Evolutionary conservation across 176 grass and related monocot genomes (phyloP), one percentile per base, ranked within the genome.

Genomic region (Raddia distichophylla): DNA sequence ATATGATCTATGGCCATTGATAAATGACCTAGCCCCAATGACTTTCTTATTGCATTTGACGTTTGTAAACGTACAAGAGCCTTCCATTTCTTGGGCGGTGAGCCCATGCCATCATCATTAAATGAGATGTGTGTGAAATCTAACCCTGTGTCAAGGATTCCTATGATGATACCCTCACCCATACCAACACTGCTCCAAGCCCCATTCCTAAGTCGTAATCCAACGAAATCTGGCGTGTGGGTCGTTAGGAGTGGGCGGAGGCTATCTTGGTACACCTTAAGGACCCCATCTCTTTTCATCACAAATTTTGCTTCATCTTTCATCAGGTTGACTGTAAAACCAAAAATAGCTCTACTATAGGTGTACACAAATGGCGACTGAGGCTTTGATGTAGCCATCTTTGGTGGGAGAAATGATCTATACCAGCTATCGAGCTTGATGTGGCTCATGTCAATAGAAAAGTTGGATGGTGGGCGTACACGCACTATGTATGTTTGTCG

Each of bases 151-250:
- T 93, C 88, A 13, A 93, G 20, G 18, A 93, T 10, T 0, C 88
- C 85, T 40, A 93, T 78, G 70, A 93, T 79, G 32, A 12, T 58
- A 20, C 82, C 88, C 33, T 88, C 77, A 33, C 91, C 91, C 91
- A 86, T 90, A 18, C 75, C 54, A 16, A 83, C 42, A 34, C 55
- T 64, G 8, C 27, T 68, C 85, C 88, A 90, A 50, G 72, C 44
- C 5, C 84, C 82, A 10, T 51, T 51, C 1, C 18, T 64, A 3
- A 35, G 15, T 5, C 80, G 66, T 52, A 93, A 47, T 4, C 87
- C 85, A 4, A 93, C 6, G 34, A 93, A 85, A 7, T 85, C 81
- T 0, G 88, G 82, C 2, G 82, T 90, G 77, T 83, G 88, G 19
- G 91, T 93, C 5, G 91, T 93, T 16, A 71, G 32, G 48, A 90